Conservation (phyloP, 108 stramenopile genomes). For the Skeletonema menzelii region DNA sequence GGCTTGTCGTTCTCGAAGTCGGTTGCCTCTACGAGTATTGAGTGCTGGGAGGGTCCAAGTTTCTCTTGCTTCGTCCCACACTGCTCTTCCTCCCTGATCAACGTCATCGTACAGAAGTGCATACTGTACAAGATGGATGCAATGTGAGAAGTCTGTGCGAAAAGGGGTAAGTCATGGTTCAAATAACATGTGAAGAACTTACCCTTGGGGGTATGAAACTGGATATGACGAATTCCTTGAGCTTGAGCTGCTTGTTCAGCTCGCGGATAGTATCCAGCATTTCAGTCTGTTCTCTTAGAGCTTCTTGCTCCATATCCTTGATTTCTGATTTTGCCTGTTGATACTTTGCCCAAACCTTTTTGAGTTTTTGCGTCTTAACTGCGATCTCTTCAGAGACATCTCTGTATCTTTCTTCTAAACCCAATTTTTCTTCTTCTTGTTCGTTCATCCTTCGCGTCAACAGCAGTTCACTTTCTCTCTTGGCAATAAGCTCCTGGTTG, state of each 20-base stretch:
- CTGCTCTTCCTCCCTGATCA: conserved; percentile 65
- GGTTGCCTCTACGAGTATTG: conserved; percentile 1
- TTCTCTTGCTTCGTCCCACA: conserved; percentile 79
- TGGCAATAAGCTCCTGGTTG: conserved; percentile 75
- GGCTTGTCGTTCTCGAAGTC: conserved; percentile 43
- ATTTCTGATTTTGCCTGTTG: conserved; percentile 73
- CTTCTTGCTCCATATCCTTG: conserved; percentile 75
- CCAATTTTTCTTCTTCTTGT: conserved; percentile 64
- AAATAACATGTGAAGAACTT: background rate
- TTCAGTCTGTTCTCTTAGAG: conserved; percentile 78
- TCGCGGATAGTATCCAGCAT: conserved; percentile 87
- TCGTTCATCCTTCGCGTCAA: conserved; percentile 61
- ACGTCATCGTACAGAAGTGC: conserved; percentile 53
- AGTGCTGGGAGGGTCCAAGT: conserved; percentile 63
- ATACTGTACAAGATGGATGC: conserved; percentile 16
- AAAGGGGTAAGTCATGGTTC: background rate
- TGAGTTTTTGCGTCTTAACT: conserved; percentile 83
- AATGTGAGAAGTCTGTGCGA: background rate
- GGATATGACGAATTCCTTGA: conserved; percentile 81
- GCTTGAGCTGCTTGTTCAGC: conserved; percentile 80
- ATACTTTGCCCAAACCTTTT: conserved; percentile 83
- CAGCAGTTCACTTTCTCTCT: conserved; percentile 56
- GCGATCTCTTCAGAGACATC: conserved; percentile 73
- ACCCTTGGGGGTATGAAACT: conserved; percentile 81
- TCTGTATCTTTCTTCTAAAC: conserved; percentile 69